Evolutionary conservation across 2,329 filamentous ascomycete genomes (phyloP).

Genomic region (Cladosporium sp.): DNA sequence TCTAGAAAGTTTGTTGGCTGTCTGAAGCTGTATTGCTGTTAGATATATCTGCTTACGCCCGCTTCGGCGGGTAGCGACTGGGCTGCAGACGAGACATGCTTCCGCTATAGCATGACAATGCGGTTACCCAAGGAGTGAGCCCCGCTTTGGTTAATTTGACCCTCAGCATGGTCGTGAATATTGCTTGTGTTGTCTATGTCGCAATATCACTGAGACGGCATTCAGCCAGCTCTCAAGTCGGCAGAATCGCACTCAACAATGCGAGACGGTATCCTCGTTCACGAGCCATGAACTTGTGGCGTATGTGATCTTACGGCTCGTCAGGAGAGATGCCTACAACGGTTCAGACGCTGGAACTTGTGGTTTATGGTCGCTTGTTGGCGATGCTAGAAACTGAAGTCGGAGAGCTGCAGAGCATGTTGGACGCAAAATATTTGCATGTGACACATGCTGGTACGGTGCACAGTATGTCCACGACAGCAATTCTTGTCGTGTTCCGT

Average conservation of each 20-base stretch:
- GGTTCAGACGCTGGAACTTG: neutral
- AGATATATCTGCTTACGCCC: constrained; percentile 2
- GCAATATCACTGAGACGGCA: neutral
- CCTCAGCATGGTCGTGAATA: neutral
- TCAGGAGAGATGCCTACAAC: neutral
- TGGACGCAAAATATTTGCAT: neutral
- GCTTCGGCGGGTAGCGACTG: constrained; percentile 4
- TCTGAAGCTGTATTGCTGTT: neutral
- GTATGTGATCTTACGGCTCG: too few relatives aligned
- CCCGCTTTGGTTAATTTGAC: neutral
- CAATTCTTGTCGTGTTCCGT: neutral
- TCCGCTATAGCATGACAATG: neutral
- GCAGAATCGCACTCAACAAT: neutral
- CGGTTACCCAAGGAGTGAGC: neutral
- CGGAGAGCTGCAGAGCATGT: neutral
- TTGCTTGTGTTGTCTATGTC: neutral
- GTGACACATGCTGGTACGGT: too few relatives aligned
- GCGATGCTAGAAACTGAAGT: neutral
- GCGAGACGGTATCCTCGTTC: neutral
- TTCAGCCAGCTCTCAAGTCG: neutral
- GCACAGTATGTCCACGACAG: neutral
- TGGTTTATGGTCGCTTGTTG: neutral
- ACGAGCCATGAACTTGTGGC: neutral
- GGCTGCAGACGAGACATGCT: constrained; percentile 2
- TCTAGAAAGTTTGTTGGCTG: neutral